Base-by-base conservation (phyloP, 345 rosid genomes). In the Eucalyptus polyanthemos region DNA sequence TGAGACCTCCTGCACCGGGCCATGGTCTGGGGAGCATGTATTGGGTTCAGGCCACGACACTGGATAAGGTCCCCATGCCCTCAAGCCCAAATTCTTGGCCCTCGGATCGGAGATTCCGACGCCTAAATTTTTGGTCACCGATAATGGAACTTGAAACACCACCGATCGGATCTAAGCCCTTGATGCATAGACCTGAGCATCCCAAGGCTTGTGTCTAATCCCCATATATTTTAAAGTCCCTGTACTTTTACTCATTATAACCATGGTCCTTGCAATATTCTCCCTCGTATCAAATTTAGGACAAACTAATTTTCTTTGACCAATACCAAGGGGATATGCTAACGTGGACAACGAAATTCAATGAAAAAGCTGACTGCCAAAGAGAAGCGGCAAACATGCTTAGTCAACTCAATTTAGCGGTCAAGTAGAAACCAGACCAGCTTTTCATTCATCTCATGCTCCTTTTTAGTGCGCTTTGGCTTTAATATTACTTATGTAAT, bases 81-180 rank as follows among this genome's bases (percentile, higher is more conserved):
- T 60, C 31, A 25, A 12, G 0, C 67, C 31, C 67, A 27, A 12
- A 0, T 27, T 60, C 0, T 2, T 25, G 67, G 15, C 31, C 67
- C 67, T 27, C 31, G 15, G 7, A 27, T 24, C 13, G 6, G 62
- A 56, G 6, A 56, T 56, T 60, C 15, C 67, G 67, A 27, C 31
- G 1, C 67, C 67, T 25, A 60, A 60, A 60, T 11, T 9, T 27
- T 12, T 27, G 8, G 8, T 60, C 31, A 27, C 67, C 67, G 8
- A 27, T 25, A 1, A 27, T 27, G 67, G 31, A 60, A 60, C 67
- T 27, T 25, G 31, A 27, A 60, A 27, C 67, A 60, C 31, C 31
- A 0, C 15, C 67, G 4, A 60, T 60, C 67, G 67, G 67, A 27
- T 0, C 67, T 60, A 27, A 25, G 67, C 67, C 31, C 31, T 12